Evolutionary conservation across 352 stramenopile species (phyloP).

Genomic region (Chrysophaeum taylorii): DNA sequence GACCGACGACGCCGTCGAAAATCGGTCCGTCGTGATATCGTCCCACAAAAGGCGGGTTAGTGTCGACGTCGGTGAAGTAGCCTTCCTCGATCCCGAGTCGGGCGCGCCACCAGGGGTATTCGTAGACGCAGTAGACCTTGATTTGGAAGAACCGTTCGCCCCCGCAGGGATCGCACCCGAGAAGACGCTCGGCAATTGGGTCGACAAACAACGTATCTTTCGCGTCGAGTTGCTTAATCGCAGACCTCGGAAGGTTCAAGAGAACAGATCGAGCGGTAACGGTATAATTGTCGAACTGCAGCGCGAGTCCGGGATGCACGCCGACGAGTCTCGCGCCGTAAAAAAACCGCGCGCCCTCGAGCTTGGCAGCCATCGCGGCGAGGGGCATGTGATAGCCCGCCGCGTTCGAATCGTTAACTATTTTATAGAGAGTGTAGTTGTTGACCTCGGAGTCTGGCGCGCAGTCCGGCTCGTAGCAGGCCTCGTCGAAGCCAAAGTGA

Average conservation of each 20-base stretch:
- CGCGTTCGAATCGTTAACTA: background rate
- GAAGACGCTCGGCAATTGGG: background rate
- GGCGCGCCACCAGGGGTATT: slow-evolving; percentile 1
- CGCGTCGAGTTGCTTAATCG: background rate
- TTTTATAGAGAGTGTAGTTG: background rate
- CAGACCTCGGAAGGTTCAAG: background rate
- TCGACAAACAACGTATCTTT: too few relatives aligned
- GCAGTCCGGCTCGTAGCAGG: slow-evolving; percentile 17
- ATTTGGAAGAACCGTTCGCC: background rate
- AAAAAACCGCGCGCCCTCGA: background rate
- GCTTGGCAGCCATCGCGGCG: background rate
- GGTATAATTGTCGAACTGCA: background rate
- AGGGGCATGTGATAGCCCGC: background rate
- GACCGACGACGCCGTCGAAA: background rate
- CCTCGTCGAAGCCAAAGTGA: slow-evolving; percentile 3
- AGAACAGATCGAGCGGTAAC: background rate
- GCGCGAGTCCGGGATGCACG: too few relatives aligned
- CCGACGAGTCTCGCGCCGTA: background rate
- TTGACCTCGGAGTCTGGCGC: background rate
- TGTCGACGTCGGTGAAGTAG: background rate
- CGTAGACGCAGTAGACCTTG: too few relatives aligned
- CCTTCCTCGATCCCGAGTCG: background rate
- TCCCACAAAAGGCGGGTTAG: background rate
- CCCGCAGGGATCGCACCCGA: background rate
- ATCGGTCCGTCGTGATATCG: background rate